A percentile compares a stretch with the other conserved stretches of the same genome.
Conservation (phyloP, 2,329 filamentous ascomycete species). For the Arthrinium phaeospermum region DNA sequence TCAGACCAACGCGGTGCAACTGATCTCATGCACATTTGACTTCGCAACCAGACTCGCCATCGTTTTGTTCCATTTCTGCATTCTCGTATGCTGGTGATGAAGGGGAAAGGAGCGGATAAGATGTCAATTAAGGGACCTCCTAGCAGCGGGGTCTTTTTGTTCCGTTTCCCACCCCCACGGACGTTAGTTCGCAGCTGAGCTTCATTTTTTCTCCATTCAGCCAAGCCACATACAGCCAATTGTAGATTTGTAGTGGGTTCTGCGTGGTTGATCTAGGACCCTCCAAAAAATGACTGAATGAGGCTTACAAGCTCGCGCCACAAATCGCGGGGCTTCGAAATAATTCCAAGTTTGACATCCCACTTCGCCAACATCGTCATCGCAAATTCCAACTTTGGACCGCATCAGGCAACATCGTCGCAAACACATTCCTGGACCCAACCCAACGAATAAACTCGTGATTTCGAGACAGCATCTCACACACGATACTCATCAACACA, state of each 20-base stretch:
- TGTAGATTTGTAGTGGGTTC: not conserved
- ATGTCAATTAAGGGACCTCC: not conserved
- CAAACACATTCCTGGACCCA: not conserved
- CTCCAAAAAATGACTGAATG: not conserved
- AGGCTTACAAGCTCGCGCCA: conserved; percentile 16
- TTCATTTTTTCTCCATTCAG: not conserved
- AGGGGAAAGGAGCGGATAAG: not conserved
- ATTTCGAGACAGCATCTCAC: not conserved
- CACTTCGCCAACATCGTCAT: conserved; percentile 14
- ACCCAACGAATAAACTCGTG: not conserved
- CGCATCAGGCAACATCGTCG: not conserved
- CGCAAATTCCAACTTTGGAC: not conserved
- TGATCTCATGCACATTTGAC: not conserved
- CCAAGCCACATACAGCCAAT: not conserved
- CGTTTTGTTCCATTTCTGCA: not conserved
- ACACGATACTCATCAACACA: not conserved
- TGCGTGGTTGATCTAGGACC: not conserved
- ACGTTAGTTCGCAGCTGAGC: not conserved
- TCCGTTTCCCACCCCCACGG: not conserved
- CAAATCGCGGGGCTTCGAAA: conserved; percentile 13
- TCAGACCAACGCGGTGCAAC: not conserved
- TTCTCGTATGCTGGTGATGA: not conserved
- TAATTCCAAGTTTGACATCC: conserved; percentile 18
- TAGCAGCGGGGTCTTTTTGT: not conserved
- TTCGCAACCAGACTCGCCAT: not conserved